A percentile compares a stretch with the other conserved stretches of the same genome.
These are phyloP conservation scores for Lachancea kluyveri DNA, from an alignment of 805 yeast species.

Conservation along the genomic window DNA sequence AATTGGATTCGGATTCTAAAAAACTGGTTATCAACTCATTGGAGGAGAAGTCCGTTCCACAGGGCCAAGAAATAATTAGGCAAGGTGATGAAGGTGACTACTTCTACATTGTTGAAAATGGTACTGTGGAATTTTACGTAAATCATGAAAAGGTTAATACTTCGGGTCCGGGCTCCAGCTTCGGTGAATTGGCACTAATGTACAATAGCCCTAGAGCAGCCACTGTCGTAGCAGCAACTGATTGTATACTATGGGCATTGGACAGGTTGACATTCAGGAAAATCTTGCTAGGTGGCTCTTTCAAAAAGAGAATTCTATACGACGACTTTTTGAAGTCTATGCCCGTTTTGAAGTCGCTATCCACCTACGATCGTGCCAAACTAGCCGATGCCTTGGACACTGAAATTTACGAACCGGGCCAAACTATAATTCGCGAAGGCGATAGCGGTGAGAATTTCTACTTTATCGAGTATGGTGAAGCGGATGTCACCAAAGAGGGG, in stretches of 20 bases:
- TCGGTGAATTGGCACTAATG: conserved; percentile 97
- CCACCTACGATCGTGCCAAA: conserved; percentile 78
- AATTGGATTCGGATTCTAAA: conserved; percentile 71
- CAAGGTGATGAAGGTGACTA: conserved; percentile 96
- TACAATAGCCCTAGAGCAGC: conserved; percentile 98
- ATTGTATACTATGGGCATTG: conserved; percentile 80
- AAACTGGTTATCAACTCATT: conserved; percentile 79
- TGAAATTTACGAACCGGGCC: conserved; percentile 62
- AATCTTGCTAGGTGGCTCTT: conserved; percentile 84
- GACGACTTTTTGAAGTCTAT: conserved; percentile 85
- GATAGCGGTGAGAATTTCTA: conserved; percentile 75
- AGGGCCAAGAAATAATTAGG: conserved; percentile 61
- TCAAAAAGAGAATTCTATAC: conserved; percentile 83
- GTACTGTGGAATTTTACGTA: conserved; percentile 75
- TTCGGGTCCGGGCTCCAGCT: conserved; percentile 81
- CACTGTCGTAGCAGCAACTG: conserved; percentile 70
- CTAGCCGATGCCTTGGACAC: conserved; percentile 92
- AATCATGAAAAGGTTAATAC: conserved; percentile 60
- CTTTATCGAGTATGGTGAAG: conserved; percentile 74
- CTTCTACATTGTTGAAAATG: conserved; percentile 80
- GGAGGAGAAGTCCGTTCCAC: conserved; percentile 56
- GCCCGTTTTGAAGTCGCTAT: conserved; percentile 67
- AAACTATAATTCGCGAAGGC: conserved; percentile 76
- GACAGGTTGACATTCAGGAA: conserved; percentile 91
- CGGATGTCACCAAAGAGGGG: conserved; percentile 58